Evolutionary conservation across 805 yeast genomes (phyloP).

Genomic region (Priceomyces haplophilus): DNA sequence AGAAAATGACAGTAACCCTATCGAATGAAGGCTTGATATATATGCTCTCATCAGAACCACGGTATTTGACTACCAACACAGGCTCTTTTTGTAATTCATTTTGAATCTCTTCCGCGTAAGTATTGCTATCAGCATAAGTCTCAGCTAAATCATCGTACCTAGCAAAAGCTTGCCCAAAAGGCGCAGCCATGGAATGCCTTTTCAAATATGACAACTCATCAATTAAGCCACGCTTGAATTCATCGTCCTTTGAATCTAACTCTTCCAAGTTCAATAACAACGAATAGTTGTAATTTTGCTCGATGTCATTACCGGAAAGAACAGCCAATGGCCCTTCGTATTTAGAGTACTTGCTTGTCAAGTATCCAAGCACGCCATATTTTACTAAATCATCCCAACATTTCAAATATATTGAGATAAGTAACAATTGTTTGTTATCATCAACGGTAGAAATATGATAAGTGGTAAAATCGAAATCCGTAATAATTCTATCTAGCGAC

Average conservation of each 20-base stretch:
- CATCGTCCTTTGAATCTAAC: conserved; percentile 35
- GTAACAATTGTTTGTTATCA: conserved; percentile 60
- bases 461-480: conserved; percentile 95
- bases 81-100: conserved; percentile 48
- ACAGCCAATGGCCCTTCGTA: conserved; percentile 31
- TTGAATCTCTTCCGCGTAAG: conserved; percentile 44
- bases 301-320: conserved; percentile 41
- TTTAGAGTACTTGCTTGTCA: conserved; percentile 48
- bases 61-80: conserved; percentile 71
- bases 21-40: conserved; percentile 90
- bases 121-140: conserved; percentile 39
- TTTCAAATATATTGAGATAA: conserved; percentile 69
- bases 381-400: conserved; percentile 71
- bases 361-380: conserved; percentile 60
- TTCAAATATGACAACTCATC: conserved; percentile 71
- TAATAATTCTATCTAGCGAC: conserved; percentile 79
- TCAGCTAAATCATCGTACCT: conserved; percentile 70
- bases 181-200: conserved; percentile 87
- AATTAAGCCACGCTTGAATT: conserved; percentile 51
- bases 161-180: conserved; percentile 81
- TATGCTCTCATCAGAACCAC: conserved; percentile 84
- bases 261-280: conserved; percentile 59
- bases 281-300: conserved; percentile 80
- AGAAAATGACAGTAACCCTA: conserved; percentile 93
- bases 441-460: conserved; percentile 86